Evolutionary conservation across 2,329 filamentous ascomycete species (phyloP), one percentile per base, ranked within the genome.

Genomic region (Pseudodiploospora longispora): DNA sequence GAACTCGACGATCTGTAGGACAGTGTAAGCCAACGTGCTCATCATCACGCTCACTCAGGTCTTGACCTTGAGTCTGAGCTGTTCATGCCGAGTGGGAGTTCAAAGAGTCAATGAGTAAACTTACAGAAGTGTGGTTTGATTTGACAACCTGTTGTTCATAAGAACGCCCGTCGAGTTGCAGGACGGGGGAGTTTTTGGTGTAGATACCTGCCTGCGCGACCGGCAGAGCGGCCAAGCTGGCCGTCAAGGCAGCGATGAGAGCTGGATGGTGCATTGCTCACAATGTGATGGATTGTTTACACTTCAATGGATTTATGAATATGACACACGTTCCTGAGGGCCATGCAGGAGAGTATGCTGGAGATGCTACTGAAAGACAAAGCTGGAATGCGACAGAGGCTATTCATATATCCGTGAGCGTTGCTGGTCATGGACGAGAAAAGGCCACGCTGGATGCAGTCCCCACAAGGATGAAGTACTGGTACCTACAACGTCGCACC

Each of bases 51-150:
- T 19, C 19, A 19, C 19, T 19, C 19, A 19, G 19, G 19, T 19
- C 19, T 19, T 19, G 19, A 19, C 19, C 19, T 19, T 19, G 19
- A 19, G 19, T 19, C 19, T 19, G 19, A 19, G 19, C 19, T 19
- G 19, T 19, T 19, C 19, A 19, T 19, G 19, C 19, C 19, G 19
- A 36, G 27, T 8, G 39, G 6, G 28, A 39, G 39, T 40, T 6
- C 36, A 19, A 19, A 34, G 12, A 32, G 19, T 19, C 19, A 19
- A 19, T 19, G 19, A 19, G 19, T 19, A 19, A 30, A 62, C 83
- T 63, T 77, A 95, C 90, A 42, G 89, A 89, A 36, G 89, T 94
- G 66, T 97, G 75, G 61, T 96, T 96, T 29, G 89, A 95, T 60
- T 87, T 82, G 38, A 85, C 80, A 64, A 98, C 89, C 52, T 95